phyloP scores from a whole-genome alignment of 768 basidiomycete genomes.

The Gymnopilus junonius region DNA sequence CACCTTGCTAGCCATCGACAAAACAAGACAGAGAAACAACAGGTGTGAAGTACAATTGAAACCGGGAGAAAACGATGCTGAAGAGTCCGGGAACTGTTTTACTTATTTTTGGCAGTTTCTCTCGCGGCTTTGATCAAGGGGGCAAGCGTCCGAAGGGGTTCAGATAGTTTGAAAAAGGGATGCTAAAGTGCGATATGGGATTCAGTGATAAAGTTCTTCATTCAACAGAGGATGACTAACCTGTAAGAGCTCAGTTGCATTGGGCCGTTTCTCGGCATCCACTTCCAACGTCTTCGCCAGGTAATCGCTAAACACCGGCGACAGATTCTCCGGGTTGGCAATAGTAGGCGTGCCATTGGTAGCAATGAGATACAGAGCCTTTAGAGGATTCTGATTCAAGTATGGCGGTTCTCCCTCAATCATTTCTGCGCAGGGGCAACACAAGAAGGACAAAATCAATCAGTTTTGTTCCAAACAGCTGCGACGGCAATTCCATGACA shows the following conservation, averaged over 20 bases:
- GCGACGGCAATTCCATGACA: slow-evolving; percentile 19
- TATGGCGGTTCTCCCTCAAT: slow-evolving; percentile 98
- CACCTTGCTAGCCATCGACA: background rate
- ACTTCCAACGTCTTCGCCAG: slow-evolving; percentile 89
- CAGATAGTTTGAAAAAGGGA: slow-evolving; percentile 86
- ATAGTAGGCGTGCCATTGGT: slow-evolving; percentile 98
- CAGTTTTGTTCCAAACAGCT: background rate
- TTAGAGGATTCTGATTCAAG: slow-evolving; percentile 94
- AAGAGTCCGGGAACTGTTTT: slow-evolving; percentile 10
- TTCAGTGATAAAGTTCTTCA: background rate
- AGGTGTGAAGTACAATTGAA: slow-evolving; percentile 28
- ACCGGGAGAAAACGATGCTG: background rate
- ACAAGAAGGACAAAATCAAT: slow-evolving; percentile 11
- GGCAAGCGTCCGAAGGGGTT: slow-evolving; percentile 83
- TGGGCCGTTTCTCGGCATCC: slow-evolving; percentile 92
- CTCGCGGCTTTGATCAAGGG: slow-evolving; percentile 93
- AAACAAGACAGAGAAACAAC: background rate
- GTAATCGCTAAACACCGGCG: slow-evolving; percentile 86
- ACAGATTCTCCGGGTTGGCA: slow-evolving; percentile 81
- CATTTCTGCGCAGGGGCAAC: slow-evolving; percentile 69
- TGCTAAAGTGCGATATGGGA: slow-evolving; percentile 50
- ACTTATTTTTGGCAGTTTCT: slow-evolving; percentile 76
- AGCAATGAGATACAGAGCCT: slow-evolving; percentile 96
- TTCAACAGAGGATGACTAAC: slow-evolving; percentile 41
- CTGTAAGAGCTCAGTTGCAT: slow-evolving; percentile 77